Evolutionary conservation across 2,329 filamentous ascomycete species (phyloP).

Genomic region (Pestalotiopsis sp.): DNA sequence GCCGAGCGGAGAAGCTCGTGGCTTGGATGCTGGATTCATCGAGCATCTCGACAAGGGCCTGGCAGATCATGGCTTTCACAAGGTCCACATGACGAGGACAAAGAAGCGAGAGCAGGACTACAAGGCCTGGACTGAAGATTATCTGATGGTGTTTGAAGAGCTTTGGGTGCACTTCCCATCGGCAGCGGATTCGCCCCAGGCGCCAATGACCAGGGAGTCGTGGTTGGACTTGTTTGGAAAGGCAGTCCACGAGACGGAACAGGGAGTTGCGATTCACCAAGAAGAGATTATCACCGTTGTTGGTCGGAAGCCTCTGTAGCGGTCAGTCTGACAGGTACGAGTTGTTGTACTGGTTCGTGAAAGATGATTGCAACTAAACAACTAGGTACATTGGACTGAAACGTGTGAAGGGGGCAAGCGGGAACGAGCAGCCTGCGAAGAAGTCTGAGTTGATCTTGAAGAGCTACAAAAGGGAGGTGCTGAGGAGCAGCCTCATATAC

Average conservation of each 20-base stretch:
- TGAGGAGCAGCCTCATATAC: too few relatives aligned
- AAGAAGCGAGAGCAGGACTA: constrained; percentile 19
- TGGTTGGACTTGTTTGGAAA: constrained; percentile 22
- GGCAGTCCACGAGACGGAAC: constrained; percentile 27
- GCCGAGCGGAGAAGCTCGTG: constrained; percentile 11
- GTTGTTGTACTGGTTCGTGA: too few relatives aligned
- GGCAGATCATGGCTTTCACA: constrained; percentile 13
- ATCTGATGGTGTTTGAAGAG: constrained; percentile 29
- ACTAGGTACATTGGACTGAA: too few relatives aligned
- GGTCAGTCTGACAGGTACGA: too few relatives aligned
- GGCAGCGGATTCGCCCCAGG: constrained; percentile 17
- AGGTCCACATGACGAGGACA: neutral
- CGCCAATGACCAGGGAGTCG: constrained; percentile 21
- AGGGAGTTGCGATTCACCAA: constrained; percentile 23
- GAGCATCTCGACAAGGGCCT: constrained; percentile 17
- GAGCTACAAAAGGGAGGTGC: too few relatives aligned
- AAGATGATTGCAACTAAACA: too few relatives aligned
- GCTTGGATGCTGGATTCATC: constrained; percentile 15
- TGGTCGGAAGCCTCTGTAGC: neutral
- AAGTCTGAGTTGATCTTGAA: too few relatives aligned
- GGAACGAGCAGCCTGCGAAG: too few relatives aligned
- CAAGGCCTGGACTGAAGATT: constrained; percentile 29
- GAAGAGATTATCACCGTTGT: neutral
- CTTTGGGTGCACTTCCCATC: constrained; percentile 20
- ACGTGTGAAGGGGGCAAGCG: too few relatives aligned